Percentiles rank a stretch among this genome's conserved stretches.
Conservation (phyloP, 306 rosid genomes). For the Potentilla sterilis region DNA sequence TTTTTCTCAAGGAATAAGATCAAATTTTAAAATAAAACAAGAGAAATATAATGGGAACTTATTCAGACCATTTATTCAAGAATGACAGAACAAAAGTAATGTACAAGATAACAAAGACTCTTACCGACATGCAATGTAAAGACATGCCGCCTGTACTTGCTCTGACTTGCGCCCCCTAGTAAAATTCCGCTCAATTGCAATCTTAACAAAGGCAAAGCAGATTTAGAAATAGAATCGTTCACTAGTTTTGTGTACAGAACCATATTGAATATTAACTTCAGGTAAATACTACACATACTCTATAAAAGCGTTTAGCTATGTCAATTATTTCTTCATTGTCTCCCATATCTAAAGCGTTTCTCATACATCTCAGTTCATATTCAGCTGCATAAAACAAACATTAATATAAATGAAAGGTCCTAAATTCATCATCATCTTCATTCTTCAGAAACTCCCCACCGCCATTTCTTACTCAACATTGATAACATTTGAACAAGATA, state of each 20-base stretch:
- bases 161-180: constrained; percentile 74
- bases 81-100: background rate
- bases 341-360: constrained; percentile 46
- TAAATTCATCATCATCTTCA: background rate
- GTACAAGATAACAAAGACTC: constrained; percentile 1
- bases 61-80: background rate
- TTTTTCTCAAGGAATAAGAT: background rate
- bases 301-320: constrained; percentile 48
- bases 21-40: background rate
- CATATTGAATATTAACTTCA: constrained; percentile 7
- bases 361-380: constrained; percentile 38
- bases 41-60: background rate
- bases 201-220: constrained; percentile 38
- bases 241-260: constrained; percentile 6
- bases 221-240: constrained; percentile 15
- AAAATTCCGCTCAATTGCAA: constrained; percentile 68
- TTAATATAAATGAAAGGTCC: background rate
- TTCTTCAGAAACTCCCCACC: background rate
- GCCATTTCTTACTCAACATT: background rate
- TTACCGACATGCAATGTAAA: constrained; percentile 81
- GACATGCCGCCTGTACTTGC: constrained; percentile 78
- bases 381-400: constrained; percentile 35
- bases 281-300: constrained; percentile 32
- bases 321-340: constrained; percentile 34
- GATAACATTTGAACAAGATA: background rate